Evolutionary conservation across 2,329 filamentous ascomycete genomes (phyloP), one percentile per base, ranked within the genome.

Genomic region (Shiraia sp.): DNA sequence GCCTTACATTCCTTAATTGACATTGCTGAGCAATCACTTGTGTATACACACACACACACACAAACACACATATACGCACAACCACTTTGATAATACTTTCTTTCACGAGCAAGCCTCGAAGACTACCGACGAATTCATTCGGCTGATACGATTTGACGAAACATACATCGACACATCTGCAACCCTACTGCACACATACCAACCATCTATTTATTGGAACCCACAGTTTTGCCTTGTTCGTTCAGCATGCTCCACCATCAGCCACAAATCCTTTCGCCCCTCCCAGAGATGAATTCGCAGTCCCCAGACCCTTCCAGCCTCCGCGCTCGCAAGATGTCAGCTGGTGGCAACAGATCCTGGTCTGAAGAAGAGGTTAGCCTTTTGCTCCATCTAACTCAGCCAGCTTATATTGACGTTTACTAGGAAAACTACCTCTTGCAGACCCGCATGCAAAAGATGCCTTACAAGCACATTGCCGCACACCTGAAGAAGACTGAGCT

Each of bases 401-500:
- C 16, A 22, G 15, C 6, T n/a, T 4, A 19, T 55, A 68, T 36
- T 66, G 57, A 42, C 9, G 14, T 22, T n/a, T 25, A 33, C 49
- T 51, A 92, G 88, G 89, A 93, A 73, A 80, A 84, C 43, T 93
- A 92, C 68, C 83, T 93, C 40, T 79, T 93, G 47, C 87, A 90
- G 71, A 91, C 87, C 47, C 86, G 88, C 44, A 81, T 88, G 61
- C 87, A 91, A 62, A 92, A 92, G 73, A 90, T 92, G 83, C 88
- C 88, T 1, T 93, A 93, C 73, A 93, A 92, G 77, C 87, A 92
- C 67, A 93, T 93, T 65, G 88, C 88, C 44, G 82, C 85, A 45
- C 86, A 91, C 59, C 75, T 93, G 55, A 89, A 90, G 73, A 95
- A 93, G 77, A 93, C 88, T 1, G 88, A 93, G 73, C 77, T 93